Conservation (phyloP, 2,329 filamentous ascomycete genomes). For the Talaromyces sp. region DNA sequence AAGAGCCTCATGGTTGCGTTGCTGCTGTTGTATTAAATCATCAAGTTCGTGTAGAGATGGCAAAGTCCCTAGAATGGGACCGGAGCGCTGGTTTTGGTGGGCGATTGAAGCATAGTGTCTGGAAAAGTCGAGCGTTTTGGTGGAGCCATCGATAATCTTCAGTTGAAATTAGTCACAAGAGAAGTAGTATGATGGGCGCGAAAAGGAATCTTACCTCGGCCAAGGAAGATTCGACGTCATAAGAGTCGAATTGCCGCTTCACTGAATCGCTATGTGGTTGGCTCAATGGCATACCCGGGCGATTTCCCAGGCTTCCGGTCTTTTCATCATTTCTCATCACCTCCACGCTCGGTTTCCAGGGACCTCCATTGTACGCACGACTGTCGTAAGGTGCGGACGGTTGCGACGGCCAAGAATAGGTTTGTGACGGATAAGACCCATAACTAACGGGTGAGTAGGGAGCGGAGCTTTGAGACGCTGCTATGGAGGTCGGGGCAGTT, state of each 20-base stretch:
- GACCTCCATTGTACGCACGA: constrained; percentile 25
- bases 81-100: constrained; percentile 43
- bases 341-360: constrained; percentile 25
- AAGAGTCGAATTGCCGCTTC: constrained; percentile 60
- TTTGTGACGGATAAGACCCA: constrained; percentile 23
- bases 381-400: constrained; percentile 28
- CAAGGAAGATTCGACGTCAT: constrained; percentile 51
- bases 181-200: not conserved
- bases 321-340: constrained; percentile 32
- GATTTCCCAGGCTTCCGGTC: constrained; percentile 26
- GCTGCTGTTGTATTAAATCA: constrained; percentile 42
- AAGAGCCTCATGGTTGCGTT: constrained; percentile 46
- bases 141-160: constrained; percentile 43
- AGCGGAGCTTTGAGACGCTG: constrained; percentile 33
- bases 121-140: constrained; percentile 43
- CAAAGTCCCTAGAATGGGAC: constrained; percentile 38
- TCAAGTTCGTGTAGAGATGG: constrained; percentile 44
- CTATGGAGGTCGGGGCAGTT: constrained; percentile 33
- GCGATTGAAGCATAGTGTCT: constrained; percentile 38
- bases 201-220: constrained; percentile 39
- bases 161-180: constrained; percentile 3
- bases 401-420: constrained; percentile 31
- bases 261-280: constrained; percentile 44
- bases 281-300: constrained; percentile 24
- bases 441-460: constrained; percentile 38